Base-by-base conservation (phyloP, 768 basidiomycete genomes). In the Gloeophyllum trabeum region DNA sequence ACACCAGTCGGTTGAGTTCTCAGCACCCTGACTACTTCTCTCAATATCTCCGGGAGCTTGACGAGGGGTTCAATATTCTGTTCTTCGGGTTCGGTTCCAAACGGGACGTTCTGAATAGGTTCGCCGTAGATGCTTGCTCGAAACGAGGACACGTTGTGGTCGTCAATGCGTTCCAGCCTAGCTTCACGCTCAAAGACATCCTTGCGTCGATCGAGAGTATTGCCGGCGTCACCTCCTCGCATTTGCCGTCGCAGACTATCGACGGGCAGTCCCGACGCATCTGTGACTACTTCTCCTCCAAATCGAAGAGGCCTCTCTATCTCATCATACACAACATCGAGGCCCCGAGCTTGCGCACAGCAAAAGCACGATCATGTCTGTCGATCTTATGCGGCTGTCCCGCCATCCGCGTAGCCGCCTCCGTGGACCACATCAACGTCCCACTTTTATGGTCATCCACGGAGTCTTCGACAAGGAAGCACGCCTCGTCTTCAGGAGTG, bases 31-130 rank as follows among this genome's bases (percentile, higher is more conserved):
- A 56, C 4, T 61, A 75, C 14, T 80, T 83, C 52, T 62, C 67
- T 19, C 73, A 79, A 34, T 84, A 82, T 56, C 61, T 73, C 35
- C 63, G 68, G 46, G 90, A 97, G 58, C 69, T 97, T 20, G 63
- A 67, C 2, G 74, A 81, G 55, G 92, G 90, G 1, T 97, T 91
- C 68, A 92, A 88, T 58, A 63, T 97, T 35, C 60, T 93, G 16
- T 80, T 89, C 58, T 89, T 90, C 52, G 94, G 94, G 1, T 75
- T 79, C 52, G 94, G 94, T 4, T 93, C 89, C 16, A 99, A 99
- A 57, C 70, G 88, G 43, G 57, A 54, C 14, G 49, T 83, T 6
- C 64, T 99, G 24, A 87, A 94, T 54, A 64, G 73, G 18, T 87
- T 96, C 43, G 89, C 83, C 1, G 63, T 56, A 3, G 62, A 70